Evolutionary conservation across 768 basidiomycete species (phyloP).

Genomic region (Fomitopsis pulvina): DNA sequence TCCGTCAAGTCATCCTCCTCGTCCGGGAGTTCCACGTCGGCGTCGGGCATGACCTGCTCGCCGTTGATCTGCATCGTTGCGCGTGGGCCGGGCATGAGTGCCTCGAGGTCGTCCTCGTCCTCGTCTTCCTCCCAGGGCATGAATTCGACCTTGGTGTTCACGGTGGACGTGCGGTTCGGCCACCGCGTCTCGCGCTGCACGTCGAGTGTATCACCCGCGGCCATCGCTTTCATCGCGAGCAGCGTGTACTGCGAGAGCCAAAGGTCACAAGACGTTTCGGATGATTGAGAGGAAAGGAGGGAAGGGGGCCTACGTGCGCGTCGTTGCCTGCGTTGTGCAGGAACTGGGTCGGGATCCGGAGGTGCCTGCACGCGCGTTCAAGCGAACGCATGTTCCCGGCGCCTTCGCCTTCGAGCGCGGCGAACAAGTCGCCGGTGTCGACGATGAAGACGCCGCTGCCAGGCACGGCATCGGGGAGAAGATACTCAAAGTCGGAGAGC

Average conservation of each 20-base stretch:
- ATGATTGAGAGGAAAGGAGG: not conserved
- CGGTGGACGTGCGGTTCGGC: conserved; percentile 48
- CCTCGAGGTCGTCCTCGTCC: conserved; percentile 40
- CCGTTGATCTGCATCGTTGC: not conserved
- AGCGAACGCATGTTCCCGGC: conserved; percentile 47
- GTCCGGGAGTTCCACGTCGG: not conserved
- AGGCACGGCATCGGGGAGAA: conserved; percentile 52
- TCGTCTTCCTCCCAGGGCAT: conserved; percentile 52
- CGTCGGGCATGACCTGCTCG: not conserved
- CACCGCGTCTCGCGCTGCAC: conserved; percentile 73
- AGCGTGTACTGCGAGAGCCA: conserved; percentile 54
- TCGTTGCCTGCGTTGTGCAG: conserved; percentile 88
- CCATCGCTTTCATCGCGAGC: conserved; percentile 62
- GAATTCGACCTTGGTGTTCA: conserved; percentile 45
- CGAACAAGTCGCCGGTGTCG: conserved; percentile 72
- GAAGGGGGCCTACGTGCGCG: conserved; percentile 53
- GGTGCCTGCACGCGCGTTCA: conserved; percentile 53
- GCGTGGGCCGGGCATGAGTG: conserved; percentile 16
- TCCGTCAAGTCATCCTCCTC: not conserved
- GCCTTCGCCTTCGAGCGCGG: conserved; percentile 60
- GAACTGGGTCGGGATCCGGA: conserved; percentile 48
- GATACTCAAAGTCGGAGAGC: conserved; percentile 42
- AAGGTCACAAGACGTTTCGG: not conserved
- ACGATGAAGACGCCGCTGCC: conserved; percentile 53
- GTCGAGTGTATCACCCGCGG: conserved; percentile 65